phyloP scores from a whole-genome alignment of 352 stramenopile species.

The Phytophthora constricta region DNA sequence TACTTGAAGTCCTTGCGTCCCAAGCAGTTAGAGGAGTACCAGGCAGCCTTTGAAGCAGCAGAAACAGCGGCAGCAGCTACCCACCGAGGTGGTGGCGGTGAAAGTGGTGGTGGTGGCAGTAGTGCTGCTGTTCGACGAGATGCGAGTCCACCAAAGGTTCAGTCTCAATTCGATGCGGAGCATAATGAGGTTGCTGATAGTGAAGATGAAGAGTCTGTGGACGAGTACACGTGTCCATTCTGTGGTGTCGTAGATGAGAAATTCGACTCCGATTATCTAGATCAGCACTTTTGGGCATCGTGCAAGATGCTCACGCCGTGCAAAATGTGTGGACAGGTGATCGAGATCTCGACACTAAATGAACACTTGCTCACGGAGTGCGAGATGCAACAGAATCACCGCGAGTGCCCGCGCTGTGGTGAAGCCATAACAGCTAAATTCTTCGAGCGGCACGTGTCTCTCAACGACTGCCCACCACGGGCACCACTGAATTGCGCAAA shows the following conservation, averaged over 20 bases:
- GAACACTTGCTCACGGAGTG: slow-evolving; percentile 92
- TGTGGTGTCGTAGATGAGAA: slow-evolving; percentile 87
- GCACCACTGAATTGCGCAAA: slow-evolving; percentile 66
- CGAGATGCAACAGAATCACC: slow-evolving; percentile 84
- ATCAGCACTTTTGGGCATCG: slow-evolving; percentile 93
- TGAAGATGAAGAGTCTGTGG: slow-evolving; percentile 77
- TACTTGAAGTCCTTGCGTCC: slow-evolving; percentile 84
- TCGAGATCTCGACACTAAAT: slow-evolving; percentile 91
- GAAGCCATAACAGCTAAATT: slow-evolving; percentile 89
- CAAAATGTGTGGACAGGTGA: slow-evolving; percentile 93
- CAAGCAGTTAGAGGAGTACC: slow-evolving; percentile 93
- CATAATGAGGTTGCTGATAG: slow-evolving; percentile 54
- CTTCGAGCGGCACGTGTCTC: slow-evolving; percentile 79
- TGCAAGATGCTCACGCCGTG: slow-evolving; percentile 93
- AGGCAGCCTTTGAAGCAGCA: slow-evolving; percentile 82
- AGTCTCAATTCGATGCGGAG: slow-evolving; percentile 36
- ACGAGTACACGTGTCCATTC: slow-evolving; percentile 93
- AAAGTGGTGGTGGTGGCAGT: background rate
- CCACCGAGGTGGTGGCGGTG: background rate
- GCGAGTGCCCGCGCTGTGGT: slow-evolving; percentile 77
- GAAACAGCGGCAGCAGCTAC: slow-evolving; percentile 50
- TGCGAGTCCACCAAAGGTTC: slow-evolving; percentile 19
- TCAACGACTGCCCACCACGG: slow-evolving; percentile 75
- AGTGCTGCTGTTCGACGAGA: slow-evolving; percentile 17
- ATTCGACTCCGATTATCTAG: slow-evolving; percentile 90